These are phyloP conservation scores for Diaporthe ilicicola DNA, from an alignment of 2,329 filamentous ascomycete genomes.

Conservation along the genomic window DNA sequence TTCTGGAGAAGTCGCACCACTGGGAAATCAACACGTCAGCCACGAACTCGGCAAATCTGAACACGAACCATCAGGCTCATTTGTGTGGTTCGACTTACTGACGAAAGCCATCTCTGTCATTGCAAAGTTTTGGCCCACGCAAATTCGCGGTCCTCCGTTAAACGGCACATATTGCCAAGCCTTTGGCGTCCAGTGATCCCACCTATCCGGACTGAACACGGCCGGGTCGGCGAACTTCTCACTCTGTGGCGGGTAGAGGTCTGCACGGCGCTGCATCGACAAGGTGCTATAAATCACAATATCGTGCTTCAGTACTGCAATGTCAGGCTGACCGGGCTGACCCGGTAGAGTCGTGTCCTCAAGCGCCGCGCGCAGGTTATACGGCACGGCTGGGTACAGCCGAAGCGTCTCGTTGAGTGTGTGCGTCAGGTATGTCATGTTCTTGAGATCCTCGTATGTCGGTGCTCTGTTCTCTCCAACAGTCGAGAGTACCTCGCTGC, in stretches of 20 bases:
- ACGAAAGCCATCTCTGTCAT: slow-evolving; percentile 64
- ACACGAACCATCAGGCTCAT: not conserved
- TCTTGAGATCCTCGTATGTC: slow-evolving; percentile 57
- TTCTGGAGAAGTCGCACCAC: slow-evolving; percentile 65
- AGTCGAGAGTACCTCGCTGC: slow-evolving; percentile 44
- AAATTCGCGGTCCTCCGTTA: slow-evolving; percentile 53
- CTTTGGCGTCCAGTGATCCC: slow-evolving; percentile 41
- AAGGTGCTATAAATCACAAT: slow-evolving; percentile 39
- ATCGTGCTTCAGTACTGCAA: slow-evolving; percentile 38
- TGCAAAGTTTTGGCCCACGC: slow-evolving; percentile 68
- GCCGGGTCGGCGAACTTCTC: slow-evolving; percentile 39
- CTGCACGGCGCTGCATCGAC: slow-evolving; percentile 41
- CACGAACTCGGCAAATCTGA: slow-evolving; percentile 41
- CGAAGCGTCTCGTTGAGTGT: slow-evolving; percentile 49
- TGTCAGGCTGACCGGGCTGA: slow-evolving; percentile 36
- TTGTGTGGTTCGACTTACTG: slow-evolving; percentile 42
- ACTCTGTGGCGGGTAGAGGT: slow-evolving; percentile 40
- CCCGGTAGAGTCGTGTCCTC: slow-evolving; percentile 39
- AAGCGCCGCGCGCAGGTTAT: slow-evolving; percentile 40
- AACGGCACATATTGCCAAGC: slow-evolving; percentile 49
- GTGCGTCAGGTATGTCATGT: slow-evolving; percentile 59
- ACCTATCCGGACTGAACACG: slow-evolving; percentile 42
- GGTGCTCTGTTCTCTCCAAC: slow-evolving; percentile 46
- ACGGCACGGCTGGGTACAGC: slow-evolving; percentile 41
- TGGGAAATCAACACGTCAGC: slow-evolving; percentile 34